phyloP scores from a whole-genome alignment of 2,329 filamentous ascomycete species.

The Colletotrichum tabaci region DNA sequence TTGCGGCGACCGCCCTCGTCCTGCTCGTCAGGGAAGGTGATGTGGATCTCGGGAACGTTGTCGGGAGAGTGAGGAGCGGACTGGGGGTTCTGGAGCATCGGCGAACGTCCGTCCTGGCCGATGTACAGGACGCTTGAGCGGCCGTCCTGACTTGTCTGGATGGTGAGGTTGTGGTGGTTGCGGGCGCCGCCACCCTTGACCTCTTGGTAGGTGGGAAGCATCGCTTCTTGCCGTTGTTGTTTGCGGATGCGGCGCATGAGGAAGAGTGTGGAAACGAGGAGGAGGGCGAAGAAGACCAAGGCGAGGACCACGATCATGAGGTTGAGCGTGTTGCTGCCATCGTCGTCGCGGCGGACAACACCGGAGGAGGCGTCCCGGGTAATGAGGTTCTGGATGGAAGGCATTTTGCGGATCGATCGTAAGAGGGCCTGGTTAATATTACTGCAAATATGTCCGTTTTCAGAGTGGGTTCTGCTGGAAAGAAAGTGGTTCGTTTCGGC shows the following conservation, averaged over 20 bases:
- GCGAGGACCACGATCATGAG: slow-evolving; percentile 85
- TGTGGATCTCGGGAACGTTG: slow-evolving; percentile 94
- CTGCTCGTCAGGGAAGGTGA: slow-evolving; percentile 97
- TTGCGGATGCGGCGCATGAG: slow-evolving; percentile 77
- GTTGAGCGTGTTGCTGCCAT: slow-evolving; percentile 76
- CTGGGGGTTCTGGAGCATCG: slow-evolving; percentile 81
- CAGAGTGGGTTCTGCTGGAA: neutral
- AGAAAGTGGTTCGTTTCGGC: slow-evolving; percentile 9
- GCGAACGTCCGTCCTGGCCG: slow-evolving; percentile 78
- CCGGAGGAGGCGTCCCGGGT: slow-evolving; percentile 61
- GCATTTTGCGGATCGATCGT: slow-evolving; percentile 49
- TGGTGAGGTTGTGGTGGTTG: slow-evolving; percentile 70
- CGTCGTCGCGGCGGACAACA: slow-evolving; percentile 50
- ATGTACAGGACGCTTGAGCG: slow-evolving; percentile 82
- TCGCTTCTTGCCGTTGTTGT: slow-evolving; percentile 65
- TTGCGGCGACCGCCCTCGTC: slow-evolving; percentile 86
- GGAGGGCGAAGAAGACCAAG: slow-evolving; percentile 80
- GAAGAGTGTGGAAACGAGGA: slow-evolving; percentile 78
- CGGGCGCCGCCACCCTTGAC: slow-evolving; percentile 63
- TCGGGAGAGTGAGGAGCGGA: slow-evolving; percentile 84
- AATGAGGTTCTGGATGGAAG: slow-evolving; percentile 55
- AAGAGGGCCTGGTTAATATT: slow-evolving; percentile 16
- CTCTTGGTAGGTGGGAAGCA: slow-evolving; percentile 80
- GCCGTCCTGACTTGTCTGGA: slow-evolving; percentile 67
- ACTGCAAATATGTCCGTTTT: slow-evolving; percentile 27